Evolutionary conservation across 768 basidiomycete genomes (phyloP).

Genomic region (Leucosporidium creatinivorum): DNA sequence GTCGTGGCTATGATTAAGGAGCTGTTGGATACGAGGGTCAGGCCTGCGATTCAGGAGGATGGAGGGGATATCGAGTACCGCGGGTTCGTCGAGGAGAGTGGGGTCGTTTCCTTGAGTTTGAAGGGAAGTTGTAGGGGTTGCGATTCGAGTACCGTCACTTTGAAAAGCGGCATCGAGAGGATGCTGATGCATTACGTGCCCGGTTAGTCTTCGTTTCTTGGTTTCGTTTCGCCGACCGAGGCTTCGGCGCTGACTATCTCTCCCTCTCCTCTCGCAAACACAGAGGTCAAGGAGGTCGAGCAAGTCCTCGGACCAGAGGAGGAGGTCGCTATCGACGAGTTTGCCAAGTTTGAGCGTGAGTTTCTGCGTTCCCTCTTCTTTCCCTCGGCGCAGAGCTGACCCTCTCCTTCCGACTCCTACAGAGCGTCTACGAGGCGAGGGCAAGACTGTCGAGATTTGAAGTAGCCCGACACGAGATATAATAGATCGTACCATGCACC

Average conservation of each 20-base stretch:
- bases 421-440: slow-evolving; percentile 29
- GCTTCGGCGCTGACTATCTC: background rate
- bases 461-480: background rate
- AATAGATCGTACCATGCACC: no score
- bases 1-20: slow-evolving; percentile 99
- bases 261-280: background rate
- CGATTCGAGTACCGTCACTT: slow-evolving; percentile 82
- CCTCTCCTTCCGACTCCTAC: background rate
- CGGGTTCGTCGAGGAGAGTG: slow-evolving; percentile 71
- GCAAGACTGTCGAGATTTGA: slow-evolving; percentile 35
- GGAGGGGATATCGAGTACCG: slow-evolving; percentile 96
- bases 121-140: slow-evolving; percentile 98
- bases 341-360: slow-evolving; percentile 57
- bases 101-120: slow-evolving; percentile 75
- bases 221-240: background rate
- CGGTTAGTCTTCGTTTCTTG: slow-evolving; percentile 35
- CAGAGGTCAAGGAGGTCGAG: slow-evolving; percentile 79
- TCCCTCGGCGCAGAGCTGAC: background rate
- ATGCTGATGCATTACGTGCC: slow-evolving; percentile 99
- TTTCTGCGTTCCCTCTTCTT: background rate
- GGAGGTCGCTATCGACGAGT: slow-evolving; percentile 74
- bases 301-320: slow-evolving; percentile 90
- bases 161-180: slow-evolving; percentile 93
- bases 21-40: slow-evolving; percentile 82
- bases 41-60: slow-evolving; percentile 97